Conservation (phyloP, 2,329 filamentous ascomycete genomes). For the Cryphonectria nitschkei region DNA sequence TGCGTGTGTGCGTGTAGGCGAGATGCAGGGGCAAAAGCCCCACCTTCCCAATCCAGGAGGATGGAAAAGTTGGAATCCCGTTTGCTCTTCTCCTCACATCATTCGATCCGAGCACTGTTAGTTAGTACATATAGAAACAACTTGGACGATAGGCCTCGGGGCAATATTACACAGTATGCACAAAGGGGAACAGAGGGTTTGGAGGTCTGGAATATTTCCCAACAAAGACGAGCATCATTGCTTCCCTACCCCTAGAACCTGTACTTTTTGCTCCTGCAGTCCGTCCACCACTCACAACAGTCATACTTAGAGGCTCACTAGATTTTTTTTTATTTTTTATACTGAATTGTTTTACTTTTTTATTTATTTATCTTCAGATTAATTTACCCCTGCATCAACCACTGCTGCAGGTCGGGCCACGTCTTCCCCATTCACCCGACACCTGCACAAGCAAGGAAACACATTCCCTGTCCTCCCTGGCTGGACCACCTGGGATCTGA, state of each 20-base stretch:
- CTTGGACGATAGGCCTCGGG: neutral
- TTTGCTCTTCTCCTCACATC: neutral
- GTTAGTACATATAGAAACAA: neutral
- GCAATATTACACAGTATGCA: neutral
- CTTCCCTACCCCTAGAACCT: neutral
- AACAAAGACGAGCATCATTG: neutral
- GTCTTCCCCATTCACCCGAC: neutral
- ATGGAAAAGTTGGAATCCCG: conserved; percentile 8
- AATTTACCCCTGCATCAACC: conserved; percentile 2
- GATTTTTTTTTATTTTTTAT: neutral
- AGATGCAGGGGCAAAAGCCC: conserved; percentile 11
- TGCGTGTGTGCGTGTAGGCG: neutral
- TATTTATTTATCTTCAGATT: neutral
- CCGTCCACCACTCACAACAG: neutral
- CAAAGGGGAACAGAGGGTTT: neutral
- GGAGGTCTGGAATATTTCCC: neutral
- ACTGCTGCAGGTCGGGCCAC: conserved; percentile 11
- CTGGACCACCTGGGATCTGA: neutral
- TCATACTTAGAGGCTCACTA: neutral
- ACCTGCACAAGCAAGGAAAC: neutral
- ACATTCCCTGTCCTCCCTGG: neutral
- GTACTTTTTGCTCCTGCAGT: neutral
- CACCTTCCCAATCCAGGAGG: conserved; percentile 14
- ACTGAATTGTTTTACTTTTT: neutral
- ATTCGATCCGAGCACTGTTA: neutral